Evolutionary conservation across 352 stramenopile species (phyloP).

Genomic region (Pythium folliculosum): DNA sequence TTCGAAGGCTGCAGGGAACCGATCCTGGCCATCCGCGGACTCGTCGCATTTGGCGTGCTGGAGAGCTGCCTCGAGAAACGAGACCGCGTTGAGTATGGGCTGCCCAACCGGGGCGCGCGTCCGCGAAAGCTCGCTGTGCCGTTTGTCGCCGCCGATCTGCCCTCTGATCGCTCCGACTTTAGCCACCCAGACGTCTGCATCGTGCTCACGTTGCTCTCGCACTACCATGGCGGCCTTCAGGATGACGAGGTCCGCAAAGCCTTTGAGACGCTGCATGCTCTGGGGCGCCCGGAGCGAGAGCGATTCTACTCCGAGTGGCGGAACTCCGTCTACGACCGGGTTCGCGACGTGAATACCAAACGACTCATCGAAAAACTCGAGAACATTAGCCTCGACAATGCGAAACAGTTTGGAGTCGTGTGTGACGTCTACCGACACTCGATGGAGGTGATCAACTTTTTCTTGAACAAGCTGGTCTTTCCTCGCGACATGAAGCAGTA

Average conservation of each 20-base stretch:
- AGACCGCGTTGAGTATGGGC: constrained; percentile 77
- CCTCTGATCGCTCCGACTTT: constrained; percentile 80
- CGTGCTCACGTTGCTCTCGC: constrained; percentile 74
- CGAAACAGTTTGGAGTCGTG: constrained; percentile 58
- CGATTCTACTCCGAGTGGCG: constrained; percentile 44
- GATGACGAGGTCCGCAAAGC: constrained; percentile 47
- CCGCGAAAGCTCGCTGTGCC: constrained; percentile 78
- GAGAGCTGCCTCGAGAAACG: constrained; percentile 83
- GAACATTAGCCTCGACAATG: constrained; percentile 80
- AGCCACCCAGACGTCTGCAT: constrained; percentile 86
- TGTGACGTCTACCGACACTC: constrained; percentile 53
- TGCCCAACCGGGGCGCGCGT: constrained; percentile 37
- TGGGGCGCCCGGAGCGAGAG: constrained; percentile 50
- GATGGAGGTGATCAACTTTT: constrained; percentile 86
- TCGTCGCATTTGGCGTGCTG: constrained; percentile 75
- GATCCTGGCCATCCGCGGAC: constrained; percentile 33
- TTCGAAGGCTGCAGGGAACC: neutral
- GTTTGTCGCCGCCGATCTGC: constrained; percentile 81
- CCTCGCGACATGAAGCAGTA: constrained; percentile 82
- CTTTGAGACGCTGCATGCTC: constrained; percentile 42
- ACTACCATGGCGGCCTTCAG: constrained; percentile 77
- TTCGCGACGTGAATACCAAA: neutral
- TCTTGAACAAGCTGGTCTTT: constrained; percentile 82
- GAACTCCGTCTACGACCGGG: neutral
- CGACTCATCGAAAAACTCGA: constrained; percentile 44